Evolutionary conservation across 768 basidiomycete genomes (phyloP), one percentile per base, ranked within the genome.

Genomic region (Leccinellum luteum): DNA sequence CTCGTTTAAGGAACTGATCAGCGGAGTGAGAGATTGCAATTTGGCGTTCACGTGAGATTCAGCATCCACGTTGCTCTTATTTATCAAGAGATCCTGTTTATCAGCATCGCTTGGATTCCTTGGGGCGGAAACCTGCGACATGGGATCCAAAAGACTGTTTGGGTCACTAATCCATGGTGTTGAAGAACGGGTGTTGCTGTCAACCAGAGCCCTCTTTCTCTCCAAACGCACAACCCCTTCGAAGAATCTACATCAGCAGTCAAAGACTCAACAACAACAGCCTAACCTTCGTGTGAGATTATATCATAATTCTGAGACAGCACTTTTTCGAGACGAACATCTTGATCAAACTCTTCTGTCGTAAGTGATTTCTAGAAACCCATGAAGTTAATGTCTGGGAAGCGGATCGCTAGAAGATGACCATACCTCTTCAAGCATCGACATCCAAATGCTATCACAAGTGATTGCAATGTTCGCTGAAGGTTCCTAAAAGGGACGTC

Each of bases 381-480:
- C 41, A 21, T n/a, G n/a, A 43, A 21, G 13, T 54, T 28, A 12
- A 10, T 15, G 7, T 21, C 19, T n/a, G n/a, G 10, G 17, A 13
- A 44, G 8, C 15, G 3, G 6, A 48, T 19, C 19, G 25, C 30
- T 27, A 41, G 28, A 30, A 2, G 3, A 48, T 2, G 34, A 31
- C 3, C 55, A 8, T 21, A 57, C 56, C 6, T 56, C 35, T 41
- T 56, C 56, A 15, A 57, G 54, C n/a, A 57, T 35, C 25, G 54
- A 56, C 23, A 48, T 57, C 56, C 57, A 63, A 44, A 35, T 32
- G 23, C 19, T 43, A 21, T 59, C 59, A 1, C 58, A 51, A 17
- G 57, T 54, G 35, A 60, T 50, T 17, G 59, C 56, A 10, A 60
- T 27, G 21, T 52, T 34, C 13, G 57, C 57, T 14, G 38, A 59